phyloP scores from a whole-genome alignment of 495 filamentous ascomycete species.

The Choiromyces venosus region DNA sequence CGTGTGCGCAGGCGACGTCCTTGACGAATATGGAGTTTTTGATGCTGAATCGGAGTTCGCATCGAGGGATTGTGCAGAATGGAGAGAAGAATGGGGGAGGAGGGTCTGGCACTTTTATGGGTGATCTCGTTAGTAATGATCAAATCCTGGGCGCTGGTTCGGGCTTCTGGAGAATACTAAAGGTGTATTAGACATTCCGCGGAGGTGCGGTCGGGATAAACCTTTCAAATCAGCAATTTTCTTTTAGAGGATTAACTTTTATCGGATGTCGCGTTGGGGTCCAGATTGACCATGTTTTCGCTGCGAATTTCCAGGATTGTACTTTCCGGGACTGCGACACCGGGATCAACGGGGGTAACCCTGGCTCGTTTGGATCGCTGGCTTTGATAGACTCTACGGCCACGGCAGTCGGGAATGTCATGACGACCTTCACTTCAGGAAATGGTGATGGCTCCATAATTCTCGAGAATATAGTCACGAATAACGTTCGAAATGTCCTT shows the following conservation, averaged over 20 bases:
- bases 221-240: constrained; percentile 52
- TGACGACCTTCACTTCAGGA: constrained; percentile 43
- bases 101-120: constrained; percentile 49
- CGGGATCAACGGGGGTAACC: constrained; percentile 3
- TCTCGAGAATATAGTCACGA: constrained; percentile 42
- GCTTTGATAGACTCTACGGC: constrained; percentile 47
- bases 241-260: constrained; percentile 50
- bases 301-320: constrained; percentile 47
- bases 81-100: constrained; percentile 32
- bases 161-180: too few relatives aligned
- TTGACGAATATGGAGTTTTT: constrained; percentile 85
- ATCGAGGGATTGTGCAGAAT: constrained; percentile 46
- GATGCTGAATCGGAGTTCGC: constrained; percentile 55
- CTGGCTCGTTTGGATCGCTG: constrained; percentile 31
- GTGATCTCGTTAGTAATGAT: too few relatives aligned
- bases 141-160: too few relatives aligned
- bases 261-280: constrained; percentile 45
- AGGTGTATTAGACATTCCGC: too few relatives aligned
- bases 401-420: constrained; percentile 43
- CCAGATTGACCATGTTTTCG: constrained; percentile 45
- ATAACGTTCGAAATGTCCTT: constrained; percentile 48
- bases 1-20: constrained; percentile 85
- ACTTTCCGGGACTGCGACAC: too few relatives aligned
- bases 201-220: constrained; percentile 51
- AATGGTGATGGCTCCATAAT: constrained; percentile 44